Conservation (phyloP, 1,284 basidiomycete genomes). For the Apiotrichum veenhuisii region DNA sequence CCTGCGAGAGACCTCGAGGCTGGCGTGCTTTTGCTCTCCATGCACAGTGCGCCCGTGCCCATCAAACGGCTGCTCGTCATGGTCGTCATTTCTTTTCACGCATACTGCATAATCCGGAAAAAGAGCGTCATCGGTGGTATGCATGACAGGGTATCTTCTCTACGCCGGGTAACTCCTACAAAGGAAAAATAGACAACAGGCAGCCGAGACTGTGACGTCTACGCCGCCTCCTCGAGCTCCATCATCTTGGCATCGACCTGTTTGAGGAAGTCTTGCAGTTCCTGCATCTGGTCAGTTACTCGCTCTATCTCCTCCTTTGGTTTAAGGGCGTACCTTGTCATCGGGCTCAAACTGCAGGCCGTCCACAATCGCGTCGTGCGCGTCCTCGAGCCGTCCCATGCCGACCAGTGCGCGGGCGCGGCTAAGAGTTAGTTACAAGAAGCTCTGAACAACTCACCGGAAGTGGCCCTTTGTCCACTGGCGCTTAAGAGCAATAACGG, state of each 20-base stretch:
- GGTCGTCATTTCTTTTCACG: too few relatives aligned
- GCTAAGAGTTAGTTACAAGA: conserved; percentile 13
- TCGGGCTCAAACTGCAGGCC: conserved; percentile 87
- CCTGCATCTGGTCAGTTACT: conserved; percentile 7
- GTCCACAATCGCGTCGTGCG: conserved; percentile 72
- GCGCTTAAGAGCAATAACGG: conserved; percentile 76
- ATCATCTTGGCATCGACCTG: conserved; percentile 38
- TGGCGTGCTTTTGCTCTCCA: too few relatives aligned
- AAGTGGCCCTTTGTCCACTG: conserved; percentile 96
- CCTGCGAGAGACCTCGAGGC: too few relatives aligned
- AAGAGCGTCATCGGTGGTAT: conserved; percentile 2
- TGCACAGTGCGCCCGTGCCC: too few relatives aligned
- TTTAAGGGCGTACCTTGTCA: conserved; percentile 59
- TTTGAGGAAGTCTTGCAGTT: conserved; percentile 40
- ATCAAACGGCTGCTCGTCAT: too few relatives aligned
- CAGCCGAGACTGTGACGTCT: neutral
- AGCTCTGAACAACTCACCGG: conserved; percentile 71
- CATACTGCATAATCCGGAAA: too few relatives aligned
- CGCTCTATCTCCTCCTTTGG: neutral
- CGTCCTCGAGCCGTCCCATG: conserved; percentile 68
- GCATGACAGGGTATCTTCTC: conserved; percentile 7
- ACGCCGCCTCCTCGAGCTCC: neutral
- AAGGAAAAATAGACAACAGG: neutral
- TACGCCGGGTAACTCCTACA: neutral
- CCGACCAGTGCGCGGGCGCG: conserved; percentile 63